Evolutionary conservation across 164 flowering plant species (phyloP).

Genomic region (grape (Vitis vinifera)): ASM3070453v1 NC_081822.1:6122501-6123000

Average conservation of each 20-base stretch:
- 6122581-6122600: constrained; percentile 95
- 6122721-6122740: constrained; percentile 47
- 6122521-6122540: constrained; percentile 90
- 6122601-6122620: constrained; percentile 91
- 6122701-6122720: constrained; percentile 54
- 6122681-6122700: constrained; percentile 48
- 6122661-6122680: constrained; percentile 48
- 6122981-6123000: constrained; percentile 88
- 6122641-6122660: constrained; percentile 35
- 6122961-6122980: constrained; percentile 94
- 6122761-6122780: constrained; percentile 76
- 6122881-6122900: constrained; percentile 79
- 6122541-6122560: constrained; percentile 90
- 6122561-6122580: constrained; percentile 93
- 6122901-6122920: constrained; percentile 94
- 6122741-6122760: constrained; percentile 52
- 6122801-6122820: constrained; percentile 88
- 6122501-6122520: constrained; percentile 89
- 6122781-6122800: constrained; percentile 93
- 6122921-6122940: constrained; percentile 68
- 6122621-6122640: constrained; percentile 80
- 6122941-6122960: constrained; percentile 81
- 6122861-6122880: constrained; percentile 80
- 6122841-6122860: constrained; percentile 74
- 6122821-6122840: constrained; percentile 89